Evolutionary conservation across 768 basidiomycete species (phyloP), one percentile per base, ranked within the genome.

Genomic region (Bullera alba): DNA sequence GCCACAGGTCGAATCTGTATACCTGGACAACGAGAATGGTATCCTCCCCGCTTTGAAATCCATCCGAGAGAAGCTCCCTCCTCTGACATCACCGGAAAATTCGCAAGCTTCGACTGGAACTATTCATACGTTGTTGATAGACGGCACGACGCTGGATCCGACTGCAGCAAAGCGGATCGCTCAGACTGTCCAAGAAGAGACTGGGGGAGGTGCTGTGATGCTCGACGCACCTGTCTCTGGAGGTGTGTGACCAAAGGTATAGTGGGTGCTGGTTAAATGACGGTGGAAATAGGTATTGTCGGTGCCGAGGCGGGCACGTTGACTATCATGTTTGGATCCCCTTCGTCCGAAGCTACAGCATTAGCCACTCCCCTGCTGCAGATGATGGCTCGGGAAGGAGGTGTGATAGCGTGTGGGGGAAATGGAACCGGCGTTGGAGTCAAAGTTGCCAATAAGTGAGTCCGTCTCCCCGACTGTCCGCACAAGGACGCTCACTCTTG

Each of bases 221-320:
- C 78, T 95, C 19, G 92, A 96, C 67, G 90, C 92, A 4, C 92
- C 92, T 2, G 91, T 96, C 1, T 91, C 88, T 42, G 92, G 92
- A 49, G 91, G 88, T 85, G 67, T 48, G 81, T 72, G n/a, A 17
- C 16, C 10, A 19, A 14, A 22, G 15, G 39, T 2, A 39, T 1
- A 5, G 4, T 32, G 5, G 3, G 7, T n/a, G 35, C 51, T 53
- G 28, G 47, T 17, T 2, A 2, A n/a, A 35, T n/a, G 10, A 10
- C n/a, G 12, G 19, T 10, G 37, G 37, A 39, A 21, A 39, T 39
- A 87, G 85, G 89, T 28, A 87, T 89, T 8, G 76, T 84, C 14
- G 92, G 89, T 26, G 92, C 92, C 8, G 83, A 83, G 67, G 86
- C 86, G 15, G 91, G 82, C 22, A 86, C 87, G 1, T 77, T 96